Percentiles rank a stretch among this genome's conserved stretches.
These are phyloP conservation scores for Monosiga brevicollis DNA, from an alignment of 78 protist species.

Conservation along the genomic window DNA sequence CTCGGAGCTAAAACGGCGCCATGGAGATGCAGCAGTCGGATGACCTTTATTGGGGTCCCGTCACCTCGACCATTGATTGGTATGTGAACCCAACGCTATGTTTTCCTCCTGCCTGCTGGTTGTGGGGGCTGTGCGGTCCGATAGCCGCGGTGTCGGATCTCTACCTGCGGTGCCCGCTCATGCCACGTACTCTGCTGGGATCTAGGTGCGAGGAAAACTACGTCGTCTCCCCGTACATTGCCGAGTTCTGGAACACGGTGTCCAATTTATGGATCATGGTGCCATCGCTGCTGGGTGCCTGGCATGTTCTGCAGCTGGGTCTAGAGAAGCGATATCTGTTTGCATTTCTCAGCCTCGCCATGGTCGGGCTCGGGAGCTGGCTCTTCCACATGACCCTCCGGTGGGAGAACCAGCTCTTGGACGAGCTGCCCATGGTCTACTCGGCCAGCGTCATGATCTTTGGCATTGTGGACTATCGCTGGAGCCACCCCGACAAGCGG, in stretches of 20 bases:
- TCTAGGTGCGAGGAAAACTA: conserved; percentile 35
- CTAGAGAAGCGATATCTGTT: background rate
- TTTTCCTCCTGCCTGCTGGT: too few species aligned
- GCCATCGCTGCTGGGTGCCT: background rate
- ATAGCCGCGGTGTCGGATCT: too few species aligned
- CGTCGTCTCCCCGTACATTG: conserved; percentile 4
- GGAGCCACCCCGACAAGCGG: background rate
- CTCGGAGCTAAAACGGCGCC: too few species aligned
- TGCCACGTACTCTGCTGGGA: too few species aligned
- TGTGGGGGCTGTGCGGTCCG: too few species aligned
- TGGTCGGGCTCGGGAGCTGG: background rate
- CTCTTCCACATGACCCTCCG: conserved; percentile 9
- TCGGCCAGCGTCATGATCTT: background rate
- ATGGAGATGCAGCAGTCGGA: too few species aligned
- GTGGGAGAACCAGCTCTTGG: background rate
- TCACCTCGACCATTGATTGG: too few species aligned
- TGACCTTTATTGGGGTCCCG: too few species aligned
- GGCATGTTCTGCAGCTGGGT: background rate
- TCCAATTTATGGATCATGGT: background rate
- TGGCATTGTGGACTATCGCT: background rate
- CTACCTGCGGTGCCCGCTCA: too few species aligned
- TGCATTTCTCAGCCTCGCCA: background rate
- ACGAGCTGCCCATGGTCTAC: conserved; percentile 21
- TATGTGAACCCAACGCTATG: too few species aligned
- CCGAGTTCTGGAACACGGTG: conserved; percentile 22